Evolutionary conservation across 169 alveolate genomes (phyloP), one percentile per base, ranked within the genome.

Genomic region (Plasmodium coatneyi): DNA sequence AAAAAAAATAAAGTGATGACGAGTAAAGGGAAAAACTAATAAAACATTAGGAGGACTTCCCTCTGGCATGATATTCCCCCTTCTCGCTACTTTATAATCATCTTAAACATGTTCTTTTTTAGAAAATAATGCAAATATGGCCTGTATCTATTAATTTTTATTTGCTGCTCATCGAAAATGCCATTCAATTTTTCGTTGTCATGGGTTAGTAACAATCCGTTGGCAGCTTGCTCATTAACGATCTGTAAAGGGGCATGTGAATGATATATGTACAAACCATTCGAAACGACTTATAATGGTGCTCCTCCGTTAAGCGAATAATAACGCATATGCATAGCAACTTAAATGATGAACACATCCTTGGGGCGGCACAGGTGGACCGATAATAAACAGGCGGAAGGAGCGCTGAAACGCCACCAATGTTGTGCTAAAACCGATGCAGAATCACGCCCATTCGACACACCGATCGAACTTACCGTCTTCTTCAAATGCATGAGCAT

Each of bases 161-260:
- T 56, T 91, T 91, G 91, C 19, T 91, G 95, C 41, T 91, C 95
- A 71, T 91, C 92, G 39, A 91, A 91, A 46, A 91, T 91, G 5
- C 82, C 91, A 80, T 91, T 91, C 54, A 91, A 43, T 91, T 91
- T 91, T 82, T 91, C 95, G 72, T 91, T 91, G 46, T 91, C 95
- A 54, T 91, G 95, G 30, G 95, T 41, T 80, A 91, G 43, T 43
- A 91, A 71, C 36, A 91, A 34, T 91, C 95, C 95, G 32, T 91
- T 91, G 1, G 95, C 84, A 22, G 92, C 95, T 34, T 91, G 95
- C 36, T 91, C 95, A 78, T 91, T 91, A 34, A 91, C 92, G 30
- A 91, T 91, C 95, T 91, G 66, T n/a, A 87, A 78, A 12, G 54
- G 19, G 52, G 90, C 43, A 56, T 36, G 71, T 3, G 60, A 80